Evolutionary conservation across 441 rosid genomes (phyloP).

Genomic region (Pelargonium australe): DNA sequence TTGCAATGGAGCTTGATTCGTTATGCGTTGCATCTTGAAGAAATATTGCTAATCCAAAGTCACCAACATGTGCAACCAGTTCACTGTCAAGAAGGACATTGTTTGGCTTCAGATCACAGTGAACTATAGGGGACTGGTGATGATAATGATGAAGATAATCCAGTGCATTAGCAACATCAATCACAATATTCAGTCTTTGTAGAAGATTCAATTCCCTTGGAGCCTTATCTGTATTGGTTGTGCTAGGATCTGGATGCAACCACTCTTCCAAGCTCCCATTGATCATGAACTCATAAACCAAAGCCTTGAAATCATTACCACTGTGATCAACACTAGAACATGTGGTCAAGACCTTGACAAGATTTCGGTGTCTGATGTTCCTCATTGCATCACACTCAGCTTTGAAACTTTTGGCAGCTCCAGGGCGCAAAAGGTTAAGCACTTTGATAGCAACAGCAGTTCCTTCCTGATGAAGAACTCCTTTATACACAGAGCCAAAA

Average conservation of each 20-base stretch:
- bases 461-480: too few relatives aligned
- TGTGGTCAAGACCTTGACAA: not conserved
- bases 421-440: too few relatives aligned
- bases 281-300: conserved; percentile 11
- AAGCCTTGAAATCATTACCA: conserved; percentile 12
- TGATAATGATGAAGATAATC: conserved; percentile 13
- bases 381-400: too few relatives aligned
- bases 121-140: not conserved
- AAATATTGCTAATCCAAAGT: not conserved
- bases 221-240: rapidly evolving
- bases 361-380: too few relatives aligned
- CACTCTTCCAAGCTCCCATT: too few relatives aligned
- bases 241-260: not conserved
- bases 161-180: not conserved
- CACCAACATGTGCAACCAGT: too few relatives aligned
- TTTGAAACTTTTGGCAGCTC: too few relatives aligned
- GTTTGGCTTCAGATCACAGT: conserved; percentile 10
- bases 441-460: too few relatives aligned
- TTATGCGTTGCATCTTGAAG: rapidly evolving
- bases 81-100: too few relatives aligned
- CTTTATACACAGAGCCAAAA: too few relatives aligned
- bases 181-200: conserved; percentile 9
- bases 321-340: conserved; percentile 6
- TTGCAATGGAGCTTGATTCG: not conserved
- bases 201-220: not conserved